Percentiles rank a stretch among this genome's conserved stretches.
Evolutionary conservation across 306 rosid genomes (phyloP).

Genomic region (Ochetophila trinervis): DNA sequence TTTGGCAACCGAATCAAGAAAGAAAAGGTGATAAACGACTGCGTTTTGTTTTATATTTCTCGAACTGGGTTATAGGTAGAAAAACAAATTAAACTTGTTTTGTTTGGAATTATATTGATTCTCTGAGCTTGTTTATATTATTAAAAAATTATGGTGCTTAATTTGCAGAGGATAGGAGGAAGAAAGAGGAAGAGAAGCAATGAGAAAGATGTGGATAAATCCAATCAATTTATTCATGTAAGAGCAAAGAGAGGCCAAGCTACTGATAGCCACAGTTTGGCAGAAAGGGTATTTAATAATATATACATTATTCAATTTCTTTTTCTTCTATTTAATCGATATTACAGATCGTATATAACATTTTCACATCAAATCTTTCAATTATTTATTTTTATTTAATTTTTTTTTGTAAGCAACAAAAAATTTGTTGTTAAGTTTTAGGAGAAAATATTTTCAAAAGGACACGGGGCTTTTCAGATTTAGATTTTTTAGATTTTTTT

Average conservation of each 20-base stretch:
- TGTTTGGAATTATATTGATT: background rate
- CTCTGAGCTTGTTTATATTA: conserved; percentile 4
- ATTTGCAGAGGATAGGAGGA: conserved; percentile 37
- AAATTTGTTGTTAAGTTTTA: too few species aligned
- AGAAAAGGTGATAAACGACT: conserved; percentile 7
- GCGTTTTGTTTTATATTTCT: too few species aligned
- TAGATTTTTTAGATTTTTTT: too few species aligned
- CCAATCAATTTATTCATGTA: conserved; percentile 53
- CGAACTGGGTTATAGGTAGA: too few species aligned
- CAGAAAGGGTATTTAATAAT: conserved; percentile 52
- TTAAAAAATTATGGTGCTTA: too few species aligned
- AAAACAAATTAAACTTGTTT: background rate
- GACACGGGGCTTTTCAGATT: too few species aligned
- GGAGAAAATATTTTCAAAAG: background rate
- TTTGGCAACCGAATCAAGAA: conserved; percentile 10
- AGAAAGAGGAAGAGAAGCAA: conserved; percentile 52
- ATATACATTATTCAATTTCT: background rate
- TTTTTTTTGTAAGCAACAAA: too few species aligned
- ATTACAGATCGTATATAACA: background rate
- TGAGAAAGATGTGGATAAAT: conserved; percentile 30
- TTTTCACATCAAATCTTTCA: background rate
- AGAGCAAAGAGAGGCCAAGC: conserved; percentile 76
- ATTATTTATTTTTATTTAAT: too few species aligned
- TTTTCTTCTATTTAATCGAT: background rate
- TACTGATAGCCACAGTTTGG: conserved; percentile 65